Percentiles rank a stretch among this genome's conserved stretches.
Evolutionary conservation across 768 basidiomycete genomes (phyloP).

Genomic region (Boletus bicolor): DNA sequence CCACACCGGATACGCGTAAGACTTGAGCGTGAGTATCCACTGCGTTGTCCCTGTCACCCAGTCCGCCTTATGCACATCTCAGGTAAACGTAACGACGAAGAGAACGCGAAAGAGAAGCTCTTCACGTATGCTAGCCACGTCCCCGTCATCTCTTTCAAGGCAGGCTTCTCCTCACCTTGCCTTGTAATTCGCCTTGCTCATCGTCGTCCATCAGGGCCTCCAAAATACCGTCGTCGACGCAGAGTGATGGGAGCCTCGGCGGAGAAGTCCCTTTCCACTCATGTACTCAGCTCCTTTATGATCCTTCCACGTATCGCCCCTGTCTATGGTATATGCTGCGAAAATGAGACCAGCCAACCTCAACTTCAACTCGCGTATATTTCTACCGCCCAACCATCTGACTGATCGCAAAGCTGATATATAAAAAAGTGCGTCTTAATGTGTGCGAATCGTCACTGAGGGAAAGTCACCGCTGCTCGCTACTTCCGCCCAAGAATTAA

Average conservation of each 20-base stretch:
- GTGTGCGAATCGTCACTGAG: no score
- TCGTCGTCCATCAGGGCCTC: constrained; percentile 55
- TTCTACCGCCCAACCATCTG: neutral
- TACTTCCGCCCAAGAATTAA: constrained; percentile 3
- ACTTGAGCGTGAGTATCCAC: constrained; percentile 74
- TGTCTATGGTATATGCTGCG: constrained; percentile 28
- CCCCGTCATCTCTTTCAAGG: constrained; percentile 81
- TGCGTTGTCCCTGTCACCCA: neutral
- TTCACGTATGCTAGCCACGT: constrained; percentile 88
- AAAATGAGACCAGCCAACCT: constrained; percentile 12
- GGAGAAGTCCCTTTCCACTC: constrained; percentile 11
- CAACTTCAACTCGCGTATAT: neutral
- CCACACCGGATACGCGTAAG: constrained; percentile 90
- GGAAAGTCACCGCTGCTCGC: neutral
- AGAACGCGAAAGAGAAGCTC: constrained; percentile 97
- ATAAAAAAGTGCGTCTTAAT: neutral
- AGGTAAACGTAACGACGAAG: constrained; percentile 99
- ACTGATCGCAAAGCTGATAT: neutral
- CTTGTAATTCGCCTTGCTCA: constrained; percentile 3
- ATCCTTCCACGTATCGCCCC: constrained; percentile 25
- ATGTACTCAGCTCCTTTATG: constrained; percentile 19
- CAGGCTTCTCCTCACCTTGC: constrained; percentile 32
- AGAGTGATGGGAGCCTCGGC: constrained; percentile 46
- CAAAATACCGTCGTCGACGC: constrained; percentile 81
- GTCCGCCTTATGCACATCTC: constrained; percentile 3